Percentiles rank a stretch among this genome's conserved stretches.
Conservation (phyloP, 169 alveolate species). For the Eimeria brunetti region DNA sequence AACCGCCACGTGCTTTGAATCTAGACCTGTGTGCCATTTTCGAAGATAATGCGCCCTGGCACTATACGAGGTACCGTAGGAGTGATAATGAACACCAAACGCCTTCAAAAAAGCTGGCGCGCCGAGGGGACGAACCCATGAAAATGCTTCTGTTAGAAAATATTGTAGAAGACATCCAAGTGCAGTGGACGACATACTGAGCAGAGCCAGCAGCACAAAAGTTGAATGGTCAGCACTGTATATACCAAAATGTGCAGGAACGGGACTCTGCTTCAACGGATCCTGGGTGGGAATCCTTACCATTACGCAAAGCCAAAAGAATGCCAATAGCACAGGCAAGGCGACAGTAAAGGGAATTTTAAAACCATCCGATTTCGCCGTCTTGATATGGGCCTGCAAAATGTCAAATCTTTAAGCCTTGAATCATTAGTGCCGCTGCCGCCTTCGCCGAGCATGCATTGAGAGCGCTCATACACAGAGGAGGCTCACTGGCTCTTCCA, state of each 20-base stretch:
- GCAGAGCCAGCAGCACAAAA: slow-evolving; percentile 78
- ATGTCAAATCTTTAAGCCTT: not conserved
- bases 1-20: not conserved
- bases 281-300: slow-evolving; percentile 14
- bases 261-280: not conserved
- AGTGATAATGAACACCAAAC: not conserved
- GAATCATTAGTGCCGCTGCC: not conserved
- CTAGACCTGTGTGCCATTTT: not conserved
- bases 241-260: not conserved
- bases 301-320: slow-evolving; percentile 67
- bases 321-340: slow-evolving; percentile 60
- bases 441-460: not conserved
- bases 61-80: not conserved
- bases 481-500: not conserved
- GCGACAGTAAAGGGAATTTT: slow-evolving; percentile 63
- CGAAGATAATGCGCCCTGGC: not conserved
- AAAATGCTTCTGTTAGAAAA: slow-evolving; percentile 95
- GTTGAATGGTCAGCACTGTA: not conserved
- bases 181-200: slow-evolving; percentile 92
- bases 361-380: not conserved
- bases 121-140: slow-evolving; percentile 81
- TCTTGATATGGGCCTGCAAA: slow-evolving; percentile 28
- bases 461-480: not conserved
- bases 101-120: not conserved
- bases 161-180: slow-evolving; percentile 95